These are phyloP conservation scores for Exobasidium cylindrosporum DNA, from an alignment of 1,284 basidiomycete species.

Conservation along the genomic window DNA sequence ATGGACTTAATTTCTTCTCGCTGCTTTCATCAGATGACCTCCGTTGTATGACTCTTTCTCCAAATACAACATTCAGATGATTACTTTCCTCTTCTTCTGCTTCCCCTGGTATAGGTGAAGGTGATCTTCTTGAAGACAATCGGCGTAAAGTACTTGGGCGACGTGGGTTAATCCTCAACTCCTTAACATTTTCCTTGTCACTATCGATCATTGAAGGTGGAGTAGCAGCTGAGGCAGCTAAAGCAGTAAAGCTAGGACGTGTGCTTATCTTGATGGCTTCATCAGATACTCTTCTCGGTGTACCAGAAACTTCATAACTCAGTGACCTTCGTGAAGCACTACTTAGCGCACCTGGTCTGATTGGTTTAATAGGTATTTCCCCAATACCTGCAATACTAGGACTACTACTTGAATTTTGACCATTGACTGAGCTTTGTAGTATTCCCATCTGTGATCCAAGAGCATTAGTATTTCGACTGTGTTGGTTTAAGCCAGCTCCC, in stretches of 20 bases:
- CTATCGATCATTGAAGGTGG: no score
- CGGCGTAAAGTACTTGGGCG: no score
- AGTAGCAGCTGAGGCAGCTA: background rate
- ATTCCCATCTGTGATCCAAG: constrained; percentile 1
- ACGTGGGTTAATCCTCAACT: no score
- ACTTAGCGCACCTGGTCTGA: background rate
- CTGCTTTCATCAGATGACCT: no score
- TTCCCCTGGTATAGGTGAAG: background rate
- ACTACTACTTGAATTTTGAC: background rate
- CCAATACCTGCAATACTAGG: background rate
- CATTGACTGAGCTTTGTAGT: background rate
- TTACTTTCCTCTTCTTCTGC: background rate
- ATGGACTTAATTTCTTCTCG: no score
- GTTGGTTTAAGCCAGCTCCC: background rate
- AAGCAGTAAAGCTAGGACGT: background rate
- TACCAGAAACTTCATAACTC: background rate
- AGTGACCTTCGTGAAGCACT: background rate
- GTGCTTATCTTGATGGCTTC: background rate
- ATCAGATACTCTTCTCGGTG: background rate
- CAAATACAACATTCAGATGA: no score
- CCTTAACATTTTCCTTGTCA: no score
- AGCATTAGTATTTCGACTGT: background rate
- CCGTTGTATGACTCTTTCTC: no score
- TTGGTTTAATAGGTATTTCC: background rate
- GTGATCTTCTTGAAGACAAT: background rate